Percentiles rank a stretch among this genome's conserved stretches.
phyloP scores from a whole-genome alignment of 345 rosid genomes.

The Corchorus capsularis region DNA sequence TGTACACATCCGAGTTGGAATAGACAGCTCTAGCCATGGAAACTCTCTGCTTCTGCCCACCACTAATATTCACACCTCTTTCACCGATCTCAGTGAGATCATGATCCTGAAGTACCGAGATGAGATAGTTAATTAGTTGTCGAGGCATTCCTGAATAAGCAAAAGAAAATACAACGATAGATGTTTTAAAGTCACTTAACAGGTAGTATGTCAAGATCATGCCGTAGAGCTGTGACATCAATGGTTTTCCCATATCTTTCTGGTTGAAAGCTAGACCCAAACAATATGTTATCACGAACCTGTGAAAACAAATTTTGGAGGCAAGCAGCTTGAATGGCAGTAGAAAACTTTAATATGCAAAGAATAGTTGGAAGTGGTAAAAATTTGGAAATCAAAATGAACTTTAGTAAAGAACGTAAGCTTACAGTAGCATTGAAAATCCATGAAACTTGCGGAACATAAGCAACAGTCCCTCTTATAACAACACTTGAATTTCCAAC shows the following conservation, averaged over 20 bases:
- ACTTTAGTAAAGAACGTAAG: slow-evolving; percentile 4
- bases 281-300: slow-evolving; percentile 89
- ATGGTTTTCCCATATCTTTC: slow-evolving; percentile 75
- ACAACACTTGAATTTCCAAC: slow-evolving; percentile 51
- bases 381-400: not conserved
- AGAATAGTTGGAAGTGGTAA: not conserved
- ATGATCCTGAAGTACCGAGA: slow-evolving; percentile 54
- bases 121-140: slow-evolving; percentile 19
- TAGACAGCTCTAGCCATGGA: slow-evolving; percentile 99
- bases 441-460: slow-evolving; percentile 98
- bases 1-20: slow-evolving; percentile 83
- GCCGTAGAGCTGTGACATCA: slow-evolving; percentile 75
- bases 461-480: slow-evolving; percentile 86
- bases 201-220: slow-evolving; percentile 83
- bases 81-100: slow-evolving; percentile 98
- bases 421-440: slow-evolving; percentile 97
- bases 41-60: slow-evolving; percentile 99
- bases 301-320: slow-evolving; percentile 30
- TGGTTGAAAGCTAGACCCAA: slow-evolving; percentile 69
- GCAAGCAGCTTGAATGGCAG: slow-evolving; percentile 14
- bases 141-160: slow-evolving; percentile 14
- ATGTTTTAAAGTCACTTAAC: slow-evolving; percentile 53
- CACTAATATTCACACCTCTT: slow-evolving; percentile 98
- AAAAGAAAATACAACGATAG: not conserved
- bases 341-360: slow-evolving; percentile 11